These are phyloP conservation scores for Chlamydomonas sp. DNA, from an alignment of 139 green algal species.

Conservation along the genomic window DNA sequence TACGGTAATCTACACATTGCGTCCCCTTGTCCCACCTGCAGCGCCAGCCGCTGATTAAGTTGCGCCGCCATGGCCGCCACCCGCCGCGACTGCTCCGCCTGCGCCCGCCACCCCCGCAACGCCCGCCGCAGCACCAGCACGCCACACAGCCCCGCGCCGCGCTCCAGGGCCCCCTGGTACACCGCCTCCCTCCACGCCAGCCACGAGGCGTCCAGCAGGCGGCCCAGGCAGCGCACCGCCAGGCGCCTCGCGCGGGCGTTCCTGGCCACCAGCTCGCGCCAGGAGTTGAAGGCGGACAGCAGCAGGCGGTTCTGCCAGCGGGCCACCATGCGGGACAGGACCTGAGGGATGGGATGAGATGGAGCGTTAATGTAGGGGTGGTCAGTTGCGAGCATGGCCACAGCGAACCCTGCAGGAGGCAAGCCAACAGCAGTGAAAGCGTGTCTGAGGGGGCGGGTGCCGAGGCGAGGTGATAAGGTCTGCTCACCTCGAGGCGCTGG, in stretches of 20 bases:
- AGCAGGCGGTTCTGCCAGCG: constrained; percentile 7
- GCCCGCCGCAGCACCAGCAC: neutral
- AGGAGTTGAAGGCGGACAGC: neutral
- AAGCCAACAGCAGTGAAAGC: too few relatives aligned
- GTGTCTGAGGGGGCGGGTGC: too few relatives aligned
- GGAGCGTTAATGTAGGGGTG: too few relatives aligned
- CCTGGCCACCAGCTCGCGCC: neutral
- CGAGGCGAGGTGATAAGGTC: neutral
- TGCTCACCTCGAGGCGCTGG: neutral
- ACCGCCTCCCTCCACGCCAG: constrained; percentile 42
- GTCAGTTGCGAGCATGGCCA: too few relatives aligned
- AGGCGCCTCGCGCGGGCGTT: neutral
- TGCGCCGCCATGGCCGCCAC: neutral
- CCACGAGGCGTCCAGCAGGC: constrained; percentile 39
- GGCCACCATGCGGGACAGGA: neutral
- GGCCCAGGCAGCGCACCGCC: neutral
- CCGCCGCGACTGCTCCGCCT: neutral
- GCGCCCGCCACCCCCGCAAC: neutral
- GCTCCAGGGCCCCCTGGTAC: neutral
- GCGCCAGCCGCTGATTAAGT: neutral
- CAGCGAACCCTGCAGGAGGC: too few relatives aligned
- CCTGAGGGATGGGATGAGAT: neutral
- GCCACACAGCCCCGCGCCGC: neutral
- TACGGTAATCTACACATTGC: too few relatives aligned
- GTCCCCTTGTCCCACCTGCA: neutral